Percentiles rank a stretch among this genome's conserved stretches.
phyloP scores from a whole-genome alignment of 2,329 filamentous ascomycete species.

The Sporothrix luriei region DNA sequence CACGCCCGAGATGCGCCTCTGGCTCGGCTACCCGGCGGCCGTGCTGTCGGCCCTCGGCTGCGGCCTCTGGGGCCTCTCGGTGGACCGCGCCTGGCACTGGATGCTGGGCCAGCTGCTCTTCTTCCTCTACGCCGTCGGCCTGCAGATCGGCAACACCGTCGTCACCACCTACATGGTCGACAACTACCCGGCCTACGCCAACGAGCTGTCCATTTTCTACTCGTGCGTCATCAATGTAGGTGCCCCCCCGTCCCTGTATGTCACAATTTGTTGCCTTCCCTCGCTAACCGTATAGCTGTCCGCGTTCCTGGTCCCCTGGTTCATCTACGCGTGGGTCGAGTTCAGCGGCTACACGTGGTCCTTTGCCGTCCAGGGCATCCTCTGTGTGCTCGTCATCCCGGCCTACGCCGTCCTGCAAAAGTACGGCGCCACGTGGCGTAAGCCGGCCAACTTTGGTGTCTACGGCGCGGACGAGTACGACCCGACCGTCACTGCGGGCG shows the following conservation, averaged over 20 bases:
- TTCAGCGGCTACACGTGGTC: slow-evolving; percentile 54
- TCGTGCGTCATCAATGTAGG: slow-evolving; percentile 54
- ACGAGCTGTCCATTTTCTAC: slow-evolving; percentile 58
- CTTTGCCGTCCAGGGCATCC: slow-evolving; percentile 52
- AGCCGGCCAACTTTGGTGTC: slow-evolving; percentile 26
- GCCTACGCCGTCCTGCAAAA: slow-evolving; percentile 28
- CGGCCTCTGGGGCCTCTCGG: slow-evolving; percentile 58
- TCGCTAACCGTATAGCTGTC: slow-evolving; percentile 40
- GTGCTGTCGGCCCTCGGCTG: slow-evolving; percentile 53
- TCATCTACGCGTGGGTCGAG: slow-evolving; percentile 53
- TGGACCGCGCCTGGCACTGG: slow-evolving; percentile 58
- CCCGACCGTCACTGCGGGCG: not conserved
- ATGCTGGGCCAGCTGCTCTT: slow-evolving; percentile 60
- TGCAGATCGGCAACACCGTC: slow-evolving; percentile 60
- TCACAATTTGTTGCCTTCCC: not conserved
- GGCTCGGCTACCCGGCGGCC: slow-evolving; percentile 58
- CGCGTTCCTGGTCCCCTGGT: slow-evolving; percentile 52
- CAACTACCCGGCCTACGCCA: slow-evolving; percentile 57
- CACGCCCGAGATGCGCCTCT: slow-evolving; percentile 58
- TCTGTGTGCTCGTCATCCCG: slow-evolving; percentile 39
- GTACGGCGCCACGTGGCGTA: slow-evolving; percentile 19
- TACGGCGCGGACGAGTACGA: slow-evolving; percentile 20
- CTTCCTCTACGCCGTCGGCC: slow-evolving; percentile 57
- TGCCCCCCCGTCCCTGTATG: not conserved
- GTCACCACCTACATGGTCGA: slow-evolving; percentile 58